These are phyloP conservation scores for Dendrothele bispora DNA, from an alignment of 768 basidiomycete genomes.

Conservation along the genomic window DNA sequence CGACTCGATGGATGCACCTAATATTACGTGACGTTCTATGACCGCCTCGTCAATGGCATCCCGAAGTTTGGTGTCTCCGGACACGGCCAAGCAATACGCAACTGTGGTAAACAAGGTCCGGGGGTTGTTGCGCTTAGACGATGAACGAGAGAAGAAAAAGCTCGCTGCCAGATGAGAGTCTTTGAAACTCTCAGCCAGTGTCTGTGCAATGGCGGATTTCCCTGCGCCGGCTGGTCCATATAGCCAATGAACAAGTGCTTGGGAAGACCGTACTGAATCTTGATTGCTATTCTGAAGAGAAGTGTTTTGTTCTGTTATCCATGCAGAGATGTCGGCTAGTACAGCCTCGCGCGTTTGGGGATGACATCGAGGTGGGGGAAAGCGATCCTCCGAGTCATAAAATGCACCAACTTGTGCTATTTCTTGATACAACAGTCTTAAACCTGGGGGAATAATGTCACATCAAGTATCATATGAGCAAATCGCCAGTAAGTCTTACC, in stretches of 20 bases:
- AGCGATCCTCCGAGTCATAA: conserved; percentile 15
- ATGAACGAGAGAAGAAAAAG: conserved; percentile 35
- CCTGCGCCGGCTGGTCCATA: conserved; percentile 26
- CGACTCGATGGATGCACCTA: conserved; percentile 10
- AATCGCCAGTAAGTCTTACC: no score
- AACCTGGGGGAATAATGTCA: no score
- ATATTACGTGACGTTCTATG: conserved; percentile 14
- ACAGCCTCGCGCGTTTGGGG: conserved; percentile 18
- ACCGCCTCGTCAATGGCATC: conserved; percentile 10
- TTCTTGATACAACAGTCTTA: no score
- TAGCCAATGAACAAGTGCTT: conserved; percentile 16
- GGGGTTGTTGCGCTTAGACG: conserved; percentile 20
- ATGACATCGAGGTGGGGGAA: conserved; percentile 16
- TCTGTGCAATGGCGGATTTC: conserved; percentile 25
- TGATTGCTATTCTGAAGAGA: neutral
- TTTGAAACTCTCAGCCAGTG: conserved; percentile 22
- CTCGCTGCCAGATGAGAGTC: conserved; percentile 24
- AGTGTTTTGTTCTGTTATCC: no score
- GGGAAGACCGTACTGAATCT: no score
- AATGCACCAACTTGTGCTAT: conserved; percentile 11
- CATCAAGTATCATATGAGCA: no score
- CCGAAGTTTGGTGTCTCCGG: conserved; percentile 3
- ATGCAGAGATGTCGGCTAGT: conserved; percentile 13
- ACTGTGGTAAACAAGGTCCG: conserved; percentile 28
- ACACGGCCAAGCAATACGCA: conserved; percentile 25